Evolutionary conservation across 257 asterid genomes (phyloP), one percentile per base, ranked within the genome.

Genomic region (Oldenlandia corymbosa): DNA sequence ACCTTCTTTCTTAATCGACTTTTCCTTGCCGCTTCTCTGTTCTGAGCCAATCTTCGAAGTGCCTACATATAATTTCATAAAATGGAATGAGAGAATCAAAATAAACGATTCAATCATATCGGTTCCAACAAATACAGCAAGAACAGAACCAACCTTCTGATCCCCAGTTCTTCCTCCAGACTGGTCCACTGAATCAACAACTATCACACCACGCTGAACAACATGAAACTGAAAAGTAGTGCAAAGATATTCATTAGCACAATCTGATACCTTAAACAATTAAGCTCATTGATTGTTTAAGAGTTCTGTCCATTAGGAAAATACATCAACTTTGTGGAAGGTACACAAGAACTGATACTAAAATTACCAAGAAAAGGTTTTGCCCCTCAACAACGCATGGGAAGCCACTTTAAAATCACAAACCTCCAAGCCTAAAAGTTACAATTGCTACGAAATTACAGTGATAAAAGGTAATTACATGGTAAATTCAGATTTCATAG

Each of bases 1-100:
- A 90, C 99, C 60, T 93, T 90, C 80, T 90, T 93, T 71, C 99
- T 83, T 82, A 90, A 73, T 10, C 99, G 85, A 60, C 97, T 93
- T 76, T 93, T 90, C 62, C 86, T 79, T 17, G 99, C 99, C 70
- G 99, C 99, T 80, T 93, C 99, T 5, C 99, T 84, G 75, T 93
- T 93, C 77, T 93, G 99, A 66, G 97, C 99, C 63, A 88, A 81
- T 74, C 99, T 76, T 58, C 96, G 90, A 20, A 84, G 88, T 10
- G 83, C 75, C 99, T 93, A 78, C 66, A 76, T 43, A 36, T 61
- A 60, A 64, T 13, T 17, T 36, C 58, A 50, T 0, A 23, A 48
- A 65, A 65, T 32, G 8, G 51, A 49, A 48, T 3, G 57, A 47
- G 47, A 47, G 55, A 58, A 34, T 18, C 31, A 27, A 37, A 34